Base-by-base conservation (phyloP, 2,329 filamentous ascomycete species). In the Fusarium pseudoanthophilum region DNA sequence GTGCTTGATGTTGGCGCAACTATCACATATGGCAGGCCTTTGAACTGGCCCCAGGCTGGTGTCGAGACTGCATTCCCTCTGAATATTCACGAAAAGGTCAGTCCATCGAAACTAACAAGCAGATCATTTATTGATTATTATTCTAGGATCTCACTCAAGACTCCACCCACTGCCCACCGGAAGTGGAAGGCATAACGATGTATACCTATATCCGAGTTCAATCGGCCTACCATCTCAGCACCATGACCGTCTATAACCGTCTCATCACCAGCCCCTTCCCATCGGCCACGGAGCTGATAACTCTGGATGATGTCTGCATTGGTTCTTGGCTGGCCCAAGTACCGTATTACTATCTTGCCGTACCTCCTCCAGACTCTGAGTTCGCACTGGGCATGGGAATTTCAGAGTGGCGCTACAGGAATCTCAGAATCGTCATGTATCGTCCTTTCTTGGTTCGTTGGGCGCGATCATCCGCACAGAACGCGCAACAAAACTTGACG, bases 231-330 rank as follows among this genome's bases (percentile, higher is more conserved):
- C 69, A 72, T 28, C 68, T 72, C 30, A 69, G 55, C 37, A 72
- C 69, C 39, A 72, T 72, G 69, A 57, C 68, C 1, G 39, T 72
- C 9, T 72, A 72, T 15, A 72, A 72, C 21, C 69, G 69, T 18
- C 64, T 72, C 14, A 72, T 72, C n/a, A 72, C 69, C 20, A 72
- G 64, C 13, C 69, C 69, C 11, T 72, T 72, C 45, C 69, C 69
- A 2, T 64, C 69, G 5, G 69, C 69, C 5, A 71, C 69, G 4
- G 69, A 72, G 5, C n/a, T 72, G 1, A 64, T 72, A 4, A 67
- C 64, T 14, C 51, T 72, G 4, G 69, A 72, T 3, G 69, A 72
- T 21, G 58, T 64, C 1, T 72, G 69, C 11, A 72, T 72, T 11
- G 69, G 69, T 1, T 72, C 69, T 14, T 72, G 69, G 69, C 48